Conservation (phyloP, 306 rosid species). For the Canavalia ensiformis region DNA sequence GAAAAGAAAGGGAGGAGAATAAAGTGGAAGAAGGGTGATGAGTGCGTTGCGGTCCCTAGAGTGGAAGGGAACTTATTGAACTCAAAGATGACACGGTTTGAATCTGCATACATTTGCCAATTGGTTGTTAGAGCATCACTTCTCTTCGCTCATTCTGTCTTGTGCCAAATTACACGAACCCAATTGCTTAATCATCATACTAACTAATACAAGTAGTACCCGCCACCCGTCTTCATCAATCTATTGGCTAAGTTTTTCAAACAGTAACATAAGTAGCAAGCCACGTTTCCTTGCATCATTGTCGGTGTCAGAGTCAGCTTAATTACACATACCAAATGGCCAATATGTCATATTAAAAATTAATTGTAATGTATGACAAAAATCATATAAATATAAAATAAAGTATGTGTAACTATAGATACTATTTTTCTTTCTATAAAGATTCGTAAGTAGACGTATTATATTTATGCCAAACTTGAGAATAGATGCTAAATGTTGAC, state of each 20-base stretch:
- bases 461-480: neutral
- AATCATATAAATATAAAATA: neutral
- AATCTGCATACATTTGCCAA: neutral
- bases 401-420: neutral
- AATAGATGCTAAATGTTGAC: neutral
- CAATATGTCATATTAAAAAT: neutral
- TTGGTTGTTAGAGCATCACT: too few species aligned
- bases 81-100: conserved; percentile 38
- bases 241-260: conserved; percentile 5
- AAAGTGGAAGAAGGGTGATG: neutral
- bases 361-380: neutral
- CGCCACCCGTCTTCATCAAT: neutral
- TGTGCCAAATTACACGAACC: neutral
- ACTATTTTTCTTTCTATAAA: neutral
- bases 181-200: neutral
- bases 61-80: conserved; percentile 7
- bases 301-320: neutral
- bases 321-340: neutral
- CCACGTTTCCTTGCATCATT: neutral
- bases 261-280: neutral
- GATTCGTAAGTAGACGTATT: neutral
- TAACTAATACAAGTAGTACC: neutral
- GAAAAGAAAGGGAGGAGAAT: neutral
- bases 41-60: conserved; percentile 43
- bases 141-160: neutral